Evolutionary conservation across 441 rosid genomes (phyloP), one percentile per base, ranked within the genome.

Genomic region (Pelargonium australe): DNA sequence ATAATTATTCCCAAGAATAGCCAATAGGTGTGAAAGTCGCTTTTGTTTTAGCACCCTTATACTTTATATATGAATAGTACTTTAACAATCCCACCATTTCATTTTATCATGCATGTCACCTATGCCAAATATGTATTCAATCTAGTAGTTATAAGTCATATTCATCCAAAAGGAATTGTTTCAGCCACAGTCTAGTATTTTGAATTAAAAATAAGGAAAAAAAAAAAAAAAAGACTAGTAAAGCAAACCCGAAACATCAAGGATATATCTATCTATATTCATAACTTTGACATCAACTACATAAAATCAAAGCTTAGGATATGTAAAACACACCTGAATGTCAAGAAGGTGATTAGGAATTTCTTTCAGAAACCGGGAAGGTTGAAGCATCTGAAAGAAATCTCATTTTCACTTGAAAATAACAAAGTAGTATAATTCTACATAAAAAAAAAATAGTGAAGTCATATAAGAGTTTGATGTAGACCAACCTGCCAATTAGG

Each of bases 351-450:
- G 87, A 70, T 75, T 82, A 1, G 97, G 99, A 73, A 95, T 87
- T 83, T 95, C 99, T 79, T 83, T 95, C 25, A 95, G 92, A 85
- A 95, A 95, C 64, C 96, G 84, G 68, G 97, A 91, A 45, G 99
- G 96, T 79, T 85, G 96, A 77, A 91, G 89, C 87, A 95, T 79
- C 99, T 91, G 85, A 51, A 80, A 23, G 62, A 31, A 70, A 40
- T 37, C 65, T 67, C 8, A 64, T 13, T 72, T 72, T 79, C 75
- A 85, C 60, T 70, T 68, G 72, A 70, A 61, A 72, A 70, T 14
- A 34, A 73, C 4, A 4, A 45, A 34, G 41, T 51, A 64, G 4
- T 58, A 58, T 19, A 58, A 19, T 20, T 58, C 11, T 58, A 58
- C 8, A 19, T 58, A 4, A 57, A 57, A 19, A 57, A 19, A 25